Conservation (phyloP, 805 yeast genomes). For the Teunomyces barrocoloradensis region DNA sequence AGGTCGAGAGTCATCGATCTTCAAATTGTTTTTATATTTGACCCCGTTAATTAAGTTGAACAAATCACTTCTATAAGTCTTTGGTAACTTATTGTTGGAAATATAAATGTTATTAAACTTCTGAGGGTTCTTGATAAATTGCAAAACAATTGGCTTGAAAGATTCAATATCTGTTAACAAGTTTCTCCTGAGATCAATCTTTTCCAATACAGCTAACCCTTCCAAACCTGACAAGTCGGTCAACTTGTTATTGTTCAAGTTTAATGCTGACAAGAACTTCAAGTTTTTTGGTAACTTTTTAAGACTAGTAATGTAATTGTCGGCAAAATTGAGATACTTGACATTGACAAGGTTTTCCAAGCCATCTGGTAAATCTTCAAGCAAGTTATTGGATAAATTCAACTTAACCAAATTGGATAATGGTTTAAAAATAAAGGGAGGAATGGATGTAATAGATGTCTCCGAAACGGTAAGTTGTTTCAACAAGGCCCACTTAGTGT, state of each 20-base stretch:
- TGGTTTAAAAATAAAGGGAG: constrained; percentile 37
- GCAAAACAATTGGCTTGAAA: constrained; percentile 36
- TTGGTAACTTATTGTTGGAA: constrained; percentile 43
- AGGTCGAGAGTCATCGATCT: constrained; percentile 59
- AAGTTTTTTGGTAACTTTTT: constrained; percentile 34
- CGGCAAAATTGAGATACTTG: constrained; percentile 46
- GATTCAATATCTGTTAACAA: constrained; percentile 30
- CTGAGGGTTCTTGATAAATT: constrained; percentile 26
- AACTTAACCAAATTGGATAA: constrained; percentile 41
- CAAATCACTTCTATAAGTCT: constrained; percentile 49
- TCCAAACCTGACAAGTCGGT: constrained; percentile 45
- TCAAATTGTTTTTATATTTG: constrained; percentile 43
- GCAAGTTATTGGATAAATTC: constrained; percentile 54
- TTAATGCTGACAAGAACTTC: constrained; percentile 41
- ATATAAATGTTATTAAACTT: constrained; percentile 41
- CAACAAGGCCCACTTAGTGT: constrained; percentile 38
- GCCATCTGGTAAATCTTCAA: constrained; percentile 53
- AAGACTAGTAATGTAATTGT: constrained; percentile 37
- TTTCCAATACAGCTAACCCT: constrained; percentile 41
- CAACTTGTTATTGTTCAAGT: constrained; percentile 49
- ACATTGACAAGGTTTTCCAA: constrained; percentile 46
- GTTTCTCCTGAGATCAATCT: constrained; percentile 54
- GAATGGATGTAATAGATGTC: constrained; percentile 37
- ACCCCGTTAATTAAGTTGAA: constrained; percentile 58
- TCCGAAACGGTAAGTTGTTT: constrained; percentile 42